phyloP scores from a whole-genome alignment of 2,329 filamentous ascomycete genomes.

The Coleophoma cylindrospora region DNA sequence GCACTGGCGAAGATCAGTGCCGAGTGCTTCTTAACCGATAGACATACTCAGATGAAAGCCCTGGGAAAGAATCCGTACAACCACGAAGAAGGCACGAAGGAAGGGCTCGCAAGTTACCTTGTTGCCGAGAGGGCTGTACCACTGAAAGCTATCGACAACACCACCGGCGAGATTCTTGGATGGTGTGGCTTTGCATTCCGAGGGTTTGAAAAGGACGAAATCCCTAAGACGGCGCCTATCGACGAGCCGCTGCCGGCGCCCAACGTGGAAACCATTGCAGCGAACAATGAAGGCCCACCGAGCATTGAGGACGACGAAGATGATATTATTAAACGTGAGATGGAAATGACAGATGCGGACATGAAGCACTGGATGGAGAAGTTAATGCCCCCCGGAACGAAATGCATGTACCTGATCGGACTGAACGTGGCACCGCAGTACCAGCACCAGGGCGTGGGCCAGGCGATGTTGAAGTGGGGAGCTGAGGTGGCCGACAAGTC shows the following conservation, averaged over 20 bases:
- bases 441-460: slow-evolving; percentile 30
- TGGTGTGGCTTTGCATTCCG: slow-evolving; percentile 30
- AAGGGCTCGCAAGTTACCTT: slow-evolving; percentile 17
- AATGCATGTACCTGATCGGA: slow-evolving; percentile 30
- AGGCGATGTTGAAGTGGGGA: slow-evolving; percentile 15
- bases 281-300: neutral
- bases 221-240: neutral
- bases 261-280: neutral
- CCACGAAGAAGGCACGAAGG: slow-evolving; percentile 19
- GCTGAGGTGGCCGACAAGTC: neutral
- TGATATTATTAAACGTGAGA: slow-evolving; percentile 21
- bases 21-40: slow-evolving; percentile 25
- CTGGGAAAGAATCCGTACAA: slow-evolving; percentile 23
- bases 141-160: slow-evolving; percentile 28
- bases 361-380: slow-evolving; percentile 22
- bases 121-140: slow-evolving; percentile 19
- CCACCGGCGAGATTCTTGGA: slow-evolving; percentile 24
- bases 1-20: slow-evolving; percentile 25
- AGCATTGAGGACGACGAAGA: neutral
- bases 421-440: slow-evolving; percentile 26
- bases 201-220: slow-evolving; percentile 19
- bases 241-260: slow-evolving; percentile 6
- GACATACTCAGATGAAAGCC: slow-evolving; percentile 30
- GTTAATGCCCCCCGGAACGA: slow-evolving; percentile 19
- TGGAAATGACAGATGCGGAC: slow-evolving; percentile 24